These are phyloP conservation scores for Glonium stellatum DNA, from an alignment of 495 filamentous ascomycete genomes.

Conservation along the genomic window DNA sequence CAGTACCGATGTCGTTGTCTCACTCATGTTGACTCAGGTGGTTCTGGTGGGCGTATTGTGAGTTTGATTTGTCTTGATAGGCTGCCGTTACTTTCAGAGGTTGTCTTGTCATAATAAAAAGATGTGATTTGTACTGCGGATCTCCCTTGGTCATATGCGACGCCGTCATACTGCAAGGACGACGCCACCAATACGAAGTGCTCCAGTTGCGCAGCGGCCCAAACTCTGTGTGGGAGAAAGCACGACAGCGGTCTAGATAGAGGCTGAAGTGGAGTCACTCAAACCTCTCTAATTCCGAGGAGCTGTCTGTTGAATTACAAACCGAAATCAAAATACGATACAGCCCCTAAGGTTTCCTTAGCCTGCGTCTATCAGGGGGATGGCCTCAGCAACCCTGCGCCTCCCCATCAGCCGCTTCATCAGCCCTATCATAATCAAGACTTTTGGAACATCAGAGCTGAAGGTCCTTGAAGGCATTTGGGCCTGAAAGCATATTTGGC, in stretches of 20 bases:
- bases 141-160: neutral
- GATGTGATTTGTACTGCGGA: neutral
- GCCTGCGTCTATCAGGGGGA: neutral
- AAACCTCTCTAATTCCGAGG: conserved; percentile 2
- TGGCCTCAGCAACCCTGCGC: neutral
- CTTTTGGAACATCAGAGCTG: no score
- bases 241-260: neutral
- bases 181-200: conserved; percentile 5
- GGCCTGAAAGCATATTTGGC: no score
- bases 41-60: neutral
- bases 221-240: neutral
- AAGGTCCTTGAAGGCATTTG: no score
- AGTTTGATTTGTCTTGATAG: conserved; percentile 8
- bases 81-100: neutral
- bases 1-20: conserved; percentile 14
- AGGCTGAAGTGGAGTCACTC: neutral
- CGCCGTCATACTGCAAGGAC: neutral
- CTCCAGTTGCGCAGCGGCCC: neutral
- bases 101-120: neutral
- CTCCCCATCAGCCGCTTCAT: neutral
- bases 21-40: conserved; percentile 18
- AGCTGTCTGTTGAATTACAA: neutral
- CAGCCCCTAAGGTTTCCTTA: no score
- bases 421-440: neutral
- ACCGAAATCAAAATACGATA: no score